Evolutionary conservation across 805 yeast genomes (phyloP), one percentile per base, ranked within the genome.

Genomic region (Spathaspora arborariae): DNA sequence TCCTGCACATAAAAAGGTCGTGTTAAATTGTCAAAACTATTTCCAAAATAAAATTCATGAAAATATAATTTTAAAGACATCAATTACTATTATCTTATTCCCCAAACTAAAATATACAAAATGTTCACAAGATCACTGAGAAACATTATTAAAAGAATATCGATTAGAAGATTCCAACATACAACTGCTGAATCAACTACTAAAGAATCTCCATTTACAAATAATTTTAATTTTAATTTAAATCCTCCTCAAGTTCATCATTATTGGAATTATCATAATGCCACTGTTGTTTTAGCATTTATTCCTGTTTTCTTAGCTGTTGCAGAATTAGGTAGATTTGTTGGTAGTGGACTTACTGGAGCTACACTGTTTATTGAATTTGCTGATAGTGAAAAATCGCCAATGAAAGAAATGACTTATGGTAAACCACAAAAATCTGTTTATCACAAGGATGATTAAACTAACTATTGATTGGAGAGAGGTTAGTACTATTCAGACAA

Each of bases 161-260:
- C 40, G 46, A 57, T 50, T 54, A 64, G 56, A 52, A 58, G 72
- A 53, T 59, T 62, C 48, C 67, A 67, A 54, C 47, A 44, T 20
- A 30, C 39, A 37, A 49, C 54, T 5, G 42, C 62, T 9, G 57
- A 57, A 22, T 51, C 56, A 30, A 53, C 56, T 11, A 30, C 56
- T 8, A 50, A 52, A 21, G 57, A 56, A 26, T 46, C 68, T n/a
- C 45, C 67, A n/a, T 72, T 72, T 64, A 67, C 57, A 57, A 72
- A 72, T 63, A 72, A 70, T 48, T 55, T 62, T 59, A 64, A 67
- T 57, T 72, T 72, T 60, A 64, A 72, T 58, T 64, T 62, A 49
- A 60, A 60, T 47, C 76, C 76, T 30, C 77, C 77, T 36, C 76
- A 70, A 43, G 71, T 68, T 43, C 77, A 72, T 53, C 67, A 64